These are phyloP conservation scores for Calocybe gambosa DNA, from an alignment of 1,284 basidiomycete species.

Conservation along the genomic window DNA sequence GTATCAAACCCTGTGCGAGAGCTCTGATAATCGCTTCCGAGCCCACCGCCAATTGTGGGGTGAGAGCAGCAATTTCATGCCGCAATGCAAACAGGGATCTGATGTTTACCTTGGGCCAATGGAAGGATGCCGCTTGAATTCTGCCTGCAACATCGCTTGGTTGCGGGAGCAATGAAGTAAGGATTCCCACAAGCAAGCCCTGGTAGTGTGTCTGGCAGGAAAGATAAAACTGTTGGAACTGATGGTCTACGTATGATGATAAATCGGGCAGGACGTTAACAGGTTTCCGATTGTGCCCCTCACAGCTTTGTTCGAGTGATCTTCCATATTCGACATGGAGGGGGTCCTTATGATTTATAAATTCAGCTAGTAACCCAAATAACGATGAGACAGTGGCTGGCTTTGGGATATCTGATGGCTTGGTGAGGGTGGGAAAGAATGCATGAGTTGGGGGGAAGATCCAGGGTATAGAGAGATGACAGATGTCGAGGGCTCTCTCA, in stretches of 20 bases:
- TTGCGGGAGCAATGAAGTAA: neutral
- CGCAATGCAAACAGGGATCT: neutral
- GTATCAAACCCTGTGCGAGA: constrained; percentile 23
- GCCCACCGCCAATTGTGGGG: neutral
- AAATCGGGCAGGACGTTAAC: neutral
- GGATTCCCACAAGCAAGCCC: neutral
- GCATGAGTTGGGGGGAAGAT: neutral
- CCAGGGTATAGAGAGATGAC: neutral
- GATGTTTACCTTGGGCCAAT: neutral
- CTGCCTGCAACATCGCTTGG: neutral
- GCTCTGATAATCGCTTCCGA: constrained; percentile 14
- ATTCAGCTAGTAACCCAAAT: neutral
- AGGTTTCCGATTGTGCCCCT: neutral
- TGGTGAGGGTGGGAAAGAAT: neutral
- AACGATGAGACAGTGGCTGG: neutral
- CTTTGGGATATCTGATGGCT: neutral
- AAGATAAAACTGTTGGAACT: neutral
- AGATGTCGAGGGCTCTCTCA: neutral
- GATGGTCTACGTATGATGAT: neutral
- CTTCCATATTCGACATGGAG: neutral
- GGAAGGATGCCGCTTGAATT: neutral
- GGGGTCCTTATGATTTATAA: neutral
- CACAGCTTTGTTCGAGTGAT: neutral
- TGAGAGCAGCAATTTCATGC: neutral
- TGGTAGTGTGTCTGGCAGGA: neutral